Evolutionary conservation across 257 asterid species (phyloP), one percentile per base, ranked within the genome.

Genomic region (Capsicum pubescens): DNA sequence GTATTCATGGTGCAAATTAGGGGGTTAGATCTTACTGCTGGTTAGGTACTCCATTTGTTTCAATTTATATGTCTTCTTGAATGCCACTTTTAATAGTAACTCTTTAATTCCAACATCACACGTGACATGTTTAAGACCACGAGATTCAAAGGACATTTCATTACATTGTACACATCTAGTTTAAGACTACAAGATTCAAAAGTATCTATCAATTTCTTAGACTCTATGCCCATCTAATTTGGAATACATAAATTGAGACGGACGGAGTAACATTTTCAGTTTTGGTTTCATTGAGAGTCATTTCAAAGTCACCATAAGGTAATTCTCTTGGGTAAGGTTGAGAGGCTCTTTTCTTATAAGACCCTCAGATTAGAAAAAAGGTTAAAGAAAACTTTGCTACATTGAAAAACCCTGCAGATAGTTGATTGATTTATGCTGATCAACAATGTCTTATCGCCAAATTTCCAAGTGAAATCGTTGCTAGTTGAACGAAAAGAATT

Each of bases 241-340:
- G 8, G 26, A 10, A 59, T 26, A n/a, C 66, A n/a, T 59, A 59
- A n/a, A 59, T 16, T 17, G 59, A 17, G n/a, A 59, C 21, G 3
- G 66, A n/a, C 12, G 5, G 12, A 59, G 66, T 59, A 36, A 15
- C 13, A 39, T 16, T 66, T 35, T 12, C 10, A 13, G 19, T 68
- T 39, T 39, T 15, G 13, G 26, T 39, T 68, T 39, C 77, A 39
- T 36, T 36, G 36, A 26, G 77, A 36, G 77, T 68, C 54, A 39
- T 68, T 68, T 15, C 77, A 68, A 39, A 68, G 77, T 68, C 77
- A 15, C 21, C 77, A 68, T 68, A 68, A 39, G 77, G 77, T 39
- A 39, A 39, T 68, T 68, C 13, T 16, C 77, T 15, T 39, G 42
- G 42, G 5, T 39, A 39, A 39, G 42, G 42, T 39, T 39, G 42